Evolutionary conservation across 1,139 yeast genomes (phyloP), one percentile per base, ranked within the genome.

Genomic region (Geotrichum reessii): DNA sequence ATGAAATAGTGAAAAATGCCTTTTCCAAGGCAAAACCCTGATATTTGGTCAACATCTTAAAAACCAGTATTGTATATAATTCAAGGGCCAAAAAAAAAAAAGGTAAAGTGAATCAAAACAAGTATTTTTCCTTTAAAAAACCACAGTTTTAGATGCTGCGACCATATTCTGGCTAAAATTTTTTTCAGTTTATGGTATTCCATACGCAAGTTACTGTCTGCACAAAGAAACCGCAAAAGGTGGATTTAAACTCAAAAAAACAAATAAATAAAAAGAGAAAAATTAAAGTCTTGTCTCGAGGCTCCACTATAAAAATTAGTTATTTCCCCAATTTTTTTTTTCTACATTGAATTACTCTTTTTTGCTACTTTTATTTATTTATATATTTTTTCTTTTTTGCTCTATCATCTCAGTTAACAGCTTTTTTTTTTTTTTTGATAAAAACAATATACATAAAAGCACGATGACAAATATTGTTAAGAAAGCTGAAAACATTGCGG

Each of bases 401-500:
- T 5, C 9, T 31, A 11, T 31, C 37, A 12, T 11, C 3, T 31
- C 37, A 31, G 12, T 9, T 6, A n/a, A n/a, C n/a, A n/a, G n/a
- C n/a, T 31, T 5, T n/a, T n/a, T n/a, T n/a, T n/a, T n/a, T n/a
- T n/a, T n/a, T n/a, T n/a, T n/a, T n/a, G n/a, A n/a, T n/a, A 3
- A 5, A 5, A 31, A 31, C 14, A 11, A 31, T 31, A 31, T 8
- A 31, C 12, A 31, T n/a, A 31, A 3, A 11, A 31, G 9, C 14
- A 31, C 14, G n/a, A 31, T 31, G 37, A 4, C 37, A 8, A 31
- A n/a, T n/a, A 50, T 48, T 14, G 12, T 27, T 25, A 46, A 50
- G 22, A 47, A 27, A 42, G 55, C 60, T 14, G 5, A 44, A 19
- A 75, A 78, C 47, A 77, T 89, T 33, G 82, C 79, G 54, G 66